Evolutionary conservation across 2,329 filamentous ascomycete species (phyloP), one percentile per base, ranked within the genome.

Genomic region (Pyricularia sp.): DNA sequence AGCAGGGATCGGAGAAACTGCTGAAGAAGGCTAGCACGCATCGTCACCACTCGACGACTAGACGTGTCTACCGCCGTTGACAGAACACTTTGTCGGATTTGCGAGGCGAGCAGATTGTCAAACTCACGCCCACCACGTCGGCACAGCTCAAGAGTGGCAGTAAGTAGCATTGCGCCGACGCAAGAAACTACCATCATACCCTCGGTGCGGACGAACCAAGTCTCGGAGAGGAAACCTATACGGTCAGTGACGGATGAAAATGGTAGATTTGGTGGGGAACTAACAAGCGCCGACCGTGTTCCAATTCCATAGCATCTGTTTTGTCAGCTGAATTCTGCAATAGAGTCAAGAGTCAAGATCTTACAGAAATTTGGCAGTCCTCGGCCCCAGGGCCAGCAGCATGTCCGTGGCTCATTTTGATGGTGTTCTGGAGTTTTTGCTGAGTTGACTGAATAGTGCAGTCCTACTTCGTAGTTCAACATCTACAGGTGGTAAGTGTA

Each of bases 21-120:
- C 73, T 82, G 79, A 68, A 80, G 67, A 1, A 78, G 78, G n/a
- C 76, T 76, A 1, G 79, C 79, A 36, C 80, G 75, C 71, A 81
- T 81, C 1, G 76, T 78, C 7, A 72, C 36, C 17, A 42, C 36
- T 42, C 36, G 12, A 14, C 36, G 12, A 20, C 7, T 42, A 7
- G 36, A 42, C 12, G 12, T 42, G 11, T 17, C 36, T 3, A 42
- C 12, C 36, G 36, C 36, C 3, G 36, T 42, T 6, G 36, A 42
- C 36, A 42, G 20, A 20, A 66, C 31, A 31, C 64, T 42, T 23
- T 33, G 64, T 5, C 36, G 26, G 9, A 66, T 66, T 17, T 66
- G 64, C 6, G 26, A 20, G 14, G 23, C 64, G 23, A 66, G n/a
- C 23, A 66, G n/a, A 3, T 42, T 25, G 64, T 66, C 64, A 33